Evolutionary conservation across 179 eudicot species (phyloP).

Genomic region (Silene noctiflora): DNA sequence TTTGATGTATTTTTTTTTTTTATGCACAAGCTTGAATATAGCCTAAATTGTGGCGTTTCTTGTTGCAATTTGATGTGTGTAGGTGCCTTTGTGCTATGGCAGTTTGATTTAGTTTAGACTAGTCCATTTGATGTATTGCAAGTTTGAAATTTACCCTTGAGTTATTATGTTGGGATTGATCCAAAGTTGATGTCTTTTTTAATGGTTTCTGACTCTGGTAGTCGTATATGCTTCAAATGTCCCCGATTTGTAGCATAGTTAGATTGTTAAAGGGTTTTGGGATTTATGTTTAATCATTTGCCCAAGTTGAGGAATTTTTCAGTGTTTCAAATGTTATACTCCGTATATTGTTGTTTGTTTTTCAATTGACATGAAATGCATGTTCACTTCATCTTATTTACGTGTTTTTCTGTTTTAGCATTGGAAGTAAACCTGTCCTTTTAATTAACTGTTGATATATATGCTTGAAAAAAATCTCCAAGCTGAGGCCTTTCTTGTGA

Average conservation of each 20-base stretch:
- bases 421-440: no score
- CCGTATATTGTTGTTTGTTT: no score
- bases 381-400: no score
- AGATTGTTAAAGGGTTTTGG: neutral
- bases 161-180: neutral
- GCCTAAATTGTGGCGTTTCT: neutral
- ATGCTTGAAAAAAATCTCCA: no score
- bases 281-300: neutral
- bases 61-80: neutral
- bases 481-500: no score
- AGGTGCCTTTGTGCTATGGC: neutral
- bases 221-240: neutral
- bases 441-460: no score
- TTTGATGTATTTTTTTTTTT: neutral
- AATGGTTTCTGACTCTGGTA: neutral
- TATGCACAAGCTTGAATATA: neutral
- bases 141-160: slow-evolving; percentile 8
- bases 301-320: no score
- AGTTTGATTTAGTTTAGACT: neutral
- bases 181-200: neutral
- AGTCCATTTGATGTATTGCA: neutral
- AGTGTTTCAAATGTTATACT: no score
- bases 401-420: no score
- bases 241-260: neutral
- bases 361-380: no score